Conservation (phyloP, 1,139 yeast genomes). For the Yamadazyma pseudoaaseri region DNA sequence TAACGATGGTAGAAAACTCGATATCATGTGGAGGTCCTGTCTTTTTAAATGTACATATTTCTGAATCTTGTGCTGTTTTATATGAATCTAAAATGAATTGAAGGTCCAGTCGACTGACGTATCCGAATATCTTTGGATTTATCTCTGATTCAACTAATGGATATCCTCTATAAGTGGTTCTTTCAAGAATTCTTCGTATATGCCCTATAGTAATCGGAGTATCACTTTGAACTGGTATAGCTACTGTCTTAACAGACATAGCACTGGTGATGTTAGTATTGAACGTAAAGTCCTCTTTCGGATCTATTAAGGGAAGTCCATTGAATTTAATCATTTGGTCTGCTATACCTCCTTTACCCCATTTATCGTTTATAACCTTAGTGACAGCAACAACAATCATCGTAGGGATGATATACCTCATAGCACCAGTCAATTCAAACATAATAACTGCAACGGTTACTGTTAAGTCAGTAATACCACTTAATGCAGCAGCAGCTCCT, state of each 20-base stretch:
- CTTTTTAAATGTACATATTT: slow-evolving; percentile 20
- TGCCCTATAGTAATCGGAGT: slow-evolving; percentile 30
- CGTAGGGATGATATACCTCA: slow-evolving; percentile 85
- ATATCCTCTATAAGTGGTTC: slow-evolving; percentile 48
- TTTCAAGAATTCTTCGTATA: slow-evolving; percentile 35
- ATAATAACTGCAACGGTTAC: slow-evolving; percentile 91
- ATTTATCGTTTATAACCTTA: slow-evolving; percentile 67
- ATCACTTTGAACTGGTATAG: slow-evolving; percentile 40
- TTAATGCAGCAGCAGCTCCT: slow-evolving; percentile 96
- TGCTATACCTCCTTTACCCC: slow-evolving; percentile 87
- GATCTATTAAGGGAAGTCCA: slow-evolving; percentile 83
- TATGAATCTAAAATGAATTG: slow-evolving; percentile 20
- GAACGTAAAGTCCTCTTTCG: slow-evolving; percentile 64
- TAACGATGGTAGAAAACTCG: slow-evolving; percentile 47
- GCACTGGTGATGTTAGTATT: slow-evolving; percentile 58
- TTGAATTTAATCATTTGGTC: slow-evolving; percentile 91
- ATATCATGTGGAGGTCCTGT: slow-evolving; percentile 10
- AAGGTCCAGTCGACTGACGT: slow-evolving; percentile 34
- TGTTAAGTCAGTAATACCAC: slow-evolving; percentile 91
- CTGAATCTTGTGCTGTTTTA: slow-evolving; percentile 15
- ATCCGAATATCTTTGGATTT: slow-evolving; percentile 36
- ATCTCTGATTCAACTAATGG: slow-evolving; percentile 48
- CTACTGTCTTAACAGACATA: slow-evolving; percentile 58
- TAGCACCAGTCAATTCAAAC: slow-evolving; percentile 95
- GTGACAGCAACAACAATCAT: slow-evolving; percentile 97